Evolutionary conservation across 306 rosid species (phyloP).

Genomic region (Arachis hypogaea): DNA sequence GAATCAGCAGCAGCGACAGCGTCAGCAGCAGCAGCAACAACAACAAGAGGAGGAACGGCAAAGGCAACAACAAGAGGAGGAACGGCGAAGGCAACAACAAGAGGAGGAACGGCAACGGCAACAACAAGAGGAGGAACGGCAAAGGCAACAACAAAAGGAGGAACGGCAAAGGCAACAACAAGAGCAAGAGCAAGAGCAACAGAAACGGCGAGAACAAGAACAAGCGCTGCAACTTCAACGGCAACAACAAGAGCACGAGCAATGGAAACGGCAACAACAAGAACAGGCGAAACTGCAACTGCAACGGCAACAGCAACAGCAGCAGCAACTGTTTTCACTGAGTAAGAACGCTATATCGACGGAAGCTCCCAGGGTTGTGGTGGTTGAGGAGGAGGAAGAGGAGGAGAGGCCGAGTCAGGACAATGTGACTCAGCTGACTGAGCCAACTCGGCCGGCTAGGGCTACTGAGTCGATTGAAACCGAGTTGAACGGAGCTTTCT

Average conservation of each 20-base stretch:
- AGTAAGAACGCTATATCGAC: constrained; percentile 45
- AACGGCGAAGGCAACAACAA: no score
- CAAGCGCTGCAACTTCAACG: constrained; percentile 32
- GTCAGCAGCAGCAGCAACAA: background rate
- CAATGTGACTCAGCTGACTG: constrained; percentile 46
- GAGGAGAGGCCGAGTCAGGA: constrained; percentile 52
- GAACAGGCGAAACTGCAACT: no score
- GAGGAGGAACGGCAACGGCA: no score
- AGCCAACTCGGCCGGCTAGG: background rate
- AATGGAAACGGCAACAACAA: no score
- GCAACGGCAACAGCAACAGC: constrained; percentile 7
- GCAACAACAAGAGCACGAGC: no score
- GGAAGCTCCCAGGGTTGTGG: constrained; percentile 31
- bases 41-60: constrained; percentile 33
- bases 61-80: no score
- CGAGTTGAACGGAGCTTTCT: constrained; percentile 50
- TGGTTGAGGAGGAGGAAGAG: constrained; percentile 54
- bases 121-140: background rate
- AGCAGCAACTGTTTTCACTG: constrained; percentile 33
- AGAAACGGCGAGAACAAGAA: background rate
- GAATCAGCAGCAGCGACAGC: background rate
- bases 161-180: constrained; percentile 10
- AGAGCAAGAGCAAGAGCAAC: background rate
- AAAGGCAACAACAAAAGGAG: background rate
- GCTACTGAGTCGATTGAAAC: constrained; percentile 12